A percentile compares a stretch with the other conserved stretches of the same genome.
These are phyloP conservation scores for Backusella mclennaniae DNA, from an alignment of 192 early-diverging fungal species.

Conservation along the genomic window DNA sequence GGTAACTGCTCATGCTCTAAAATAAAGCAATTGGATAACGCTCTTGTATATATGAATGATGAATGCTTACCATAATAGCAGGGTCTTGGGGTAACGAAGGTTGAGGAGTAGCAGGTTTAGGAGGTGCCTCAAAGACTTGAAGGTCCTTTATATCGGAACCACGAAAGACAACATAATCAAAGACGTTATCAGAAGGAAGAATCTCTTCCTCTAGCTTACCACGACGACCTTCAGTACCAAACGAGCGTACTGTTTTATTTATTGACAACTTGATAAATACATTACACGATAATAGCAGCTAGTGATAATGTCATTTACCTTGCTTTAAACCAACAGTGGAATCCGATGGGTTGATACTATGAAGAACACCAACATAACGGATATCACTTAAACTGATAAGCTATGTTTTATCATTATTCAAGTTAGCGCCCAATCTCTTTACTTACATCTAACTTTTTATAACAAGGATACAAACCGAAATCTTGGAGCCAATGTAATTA, in stretches of 20 bases:
- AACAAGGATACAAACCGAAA: constrained; percentile 32
- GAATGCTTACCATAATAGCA: constrained; percentile 57
- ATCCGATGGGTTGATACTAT: constrained; percentile 81
- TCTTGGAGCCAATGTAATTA: constrained; percentile 61
- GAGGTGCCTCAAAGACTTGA: constrained; percentile 59
- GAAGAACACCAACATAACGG: constrained; percentile 89
- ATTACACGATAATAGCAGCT: background rate
- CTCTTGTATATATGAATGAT: background rate
- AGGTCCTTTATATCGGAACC: constrained; percentile 92
- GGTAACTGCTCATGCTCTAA: constrained; percentile 33
- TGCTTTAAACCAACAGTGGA: constrained; percentile 89
- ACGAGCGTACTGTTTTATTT: constrained; percentile 86
- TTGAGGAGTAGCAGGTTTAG: constrained; percentile 44
- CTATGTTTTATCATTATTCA: constrained; percentile 18
- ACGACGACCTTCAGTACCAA: constrained; percentile 92
- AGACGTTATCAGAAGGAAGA: constrained; percentile 79
- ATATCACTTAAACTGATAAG: constrained; percentile 88
- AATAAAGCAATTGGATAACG: constrained; percentile 6
- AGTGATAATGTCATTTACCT: constrained; percentile 68
- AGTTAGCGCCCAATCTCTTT: background rate
- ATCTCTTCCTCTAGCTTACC: constrained; percentile 81
- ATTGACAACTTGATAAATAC: background rate
- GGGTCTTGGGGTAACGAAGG: constrained; percentile 78
- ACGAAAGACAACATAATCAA: constrained; percentile 91
- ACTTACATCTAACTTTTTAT: constrained; percentile 34